phyloP scores from a whole-genome alignment of 2,329 filamentous ascomycete genomes.

The Cladophialophora bantiana region DNA sequence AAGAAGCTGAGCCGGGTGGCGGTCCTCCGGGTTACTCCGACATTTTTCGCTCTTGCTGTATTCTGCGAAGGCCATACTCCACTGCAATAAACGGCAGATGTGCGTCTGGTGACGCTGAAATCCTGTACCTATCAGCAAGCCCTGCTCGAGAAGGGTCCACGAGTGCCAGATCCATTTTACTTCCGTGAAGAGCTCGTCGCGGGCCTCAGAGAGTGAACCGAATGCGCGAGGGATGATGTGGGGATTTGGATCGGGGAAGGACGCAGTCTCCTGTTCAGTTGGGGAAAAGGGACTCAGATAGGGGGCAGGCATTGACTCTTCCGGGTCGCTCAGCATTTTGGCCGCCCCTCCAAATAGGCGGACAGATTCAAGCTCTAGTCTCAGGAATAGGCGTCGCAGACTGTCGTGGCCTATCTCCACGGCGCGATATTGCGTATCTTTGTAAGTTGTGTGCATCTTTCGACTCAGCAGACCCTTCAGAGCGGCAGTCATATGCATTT shows the following conservation, averaged over 20 bases:
- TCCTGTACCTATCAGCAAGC: constrained; percentile 25
- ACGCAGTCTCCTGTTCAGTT: background rate
- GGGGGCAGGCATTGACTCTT: constrained; percentile 12
- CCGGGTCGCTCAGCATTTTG: constrained; percentile 35
- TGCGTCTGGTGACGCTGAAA: constrained; percentile 37
- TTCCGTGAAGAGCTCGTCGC: constrained; percentile 39
- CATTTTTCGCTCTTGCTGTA: constrained; percentile 30
- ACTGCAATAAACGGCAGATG: constrained; percentile 38
- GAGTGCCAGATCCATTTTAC: constrained; percentile 39
- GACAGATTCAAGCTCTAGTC: constrained; percentile 36
- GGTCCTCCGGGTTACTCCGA: constrained; percentile 13
- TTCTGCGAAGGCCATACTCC: constrained; percentile 40
- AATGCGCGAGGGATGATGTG: constrained; percentile 36
- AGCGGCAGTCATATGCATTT: constrained; percentile 33
- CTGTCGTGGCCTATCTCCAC: constrained; percentile 34
- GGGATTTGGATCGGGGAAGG: constrained; percentile 28
- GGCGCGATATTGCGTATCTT: constrained; percentile 35
- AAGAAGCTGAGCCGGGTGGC: constrained; percentile 29
- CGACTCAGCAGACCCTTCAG: constrained; percentile 34
- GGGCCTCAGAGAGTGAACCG: constrained; percentile 35
- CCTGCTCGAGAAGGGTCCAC: constrained; percentile 34
- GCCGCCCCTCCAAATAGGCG: constrained; percentile 30
- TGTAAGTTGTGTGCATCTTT: constrained; percentile 36
- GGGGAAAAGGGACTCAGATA: constrained; percentile 19
- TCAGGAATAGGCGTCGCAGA: constrained; percentile 32